A percentile compares a stretch with the other conserved stretches of the same genome.
Conservation (phyloP, 805 yeast species). For the Sugiyamaella chiloensis region DNA sequence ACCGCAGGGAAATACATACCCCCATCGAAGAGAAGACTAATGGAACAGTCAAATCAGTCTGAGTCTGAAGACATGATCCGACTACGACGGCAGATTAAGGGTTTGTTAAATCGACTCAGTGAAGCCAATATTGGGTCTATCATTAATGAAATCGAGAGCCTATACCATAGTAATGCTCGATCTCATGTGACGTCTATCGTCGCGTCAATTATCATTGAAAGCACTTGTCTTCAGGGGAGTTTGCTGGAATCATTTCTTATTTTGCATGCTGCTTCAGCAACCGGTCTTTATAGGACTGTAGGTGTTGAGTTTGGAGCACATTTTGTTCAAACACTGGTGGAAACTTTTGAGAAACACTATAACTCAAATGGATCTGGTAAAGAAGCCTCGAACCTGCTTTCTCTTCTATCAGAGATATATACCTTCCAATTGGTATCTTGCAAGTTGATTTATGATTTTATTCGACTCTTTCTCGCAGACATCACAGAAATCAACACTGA, state of each 20-base stretch:
- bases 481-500: constrained; percentile 75
- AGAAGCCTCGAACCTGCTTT: constrained; percentile 63
- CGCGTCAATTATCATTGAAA: constrained; percentile 59
- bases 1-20: constrained; percentile 63
- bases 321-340: constrained; percentile 77
- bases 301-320: constrained; percentile 91
- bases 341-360: constrained; percentile 47
- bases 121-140: constrained; percentile 77
- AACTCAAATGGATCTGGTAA: constrained; percentile 30
- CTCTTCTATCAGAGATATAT: constrained; percentile 73
- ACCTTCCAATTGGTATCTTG: constrained; percentile 74
- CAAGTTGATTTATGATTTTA: constrained; percentile 71
- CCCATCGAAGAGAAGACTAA: constrained; percentile 69
- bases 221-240: constrained; percentile 60
- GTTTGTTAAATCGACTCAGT: constrained; percentile 82
- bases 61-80: constrained; percentile 47
- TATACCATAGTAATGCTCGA: constrained; percentile 68
- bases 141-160: constrained; percentile 60
- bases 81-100: constrained; percentile 65
- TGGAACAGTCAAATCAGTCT: constrained; percentile 34
- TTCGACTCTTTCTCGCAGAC: constrained; percentile 47
- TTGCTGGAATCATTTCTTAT: constrained; percentile 75
- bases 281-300: constrained; percentile 69
- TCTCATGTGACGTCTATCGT: constrained; percentile 73
- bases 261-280: constrained; percentile 72